Conservation (phyloP, 306 rosid species). For the Bauhinia variegata region DNA sequence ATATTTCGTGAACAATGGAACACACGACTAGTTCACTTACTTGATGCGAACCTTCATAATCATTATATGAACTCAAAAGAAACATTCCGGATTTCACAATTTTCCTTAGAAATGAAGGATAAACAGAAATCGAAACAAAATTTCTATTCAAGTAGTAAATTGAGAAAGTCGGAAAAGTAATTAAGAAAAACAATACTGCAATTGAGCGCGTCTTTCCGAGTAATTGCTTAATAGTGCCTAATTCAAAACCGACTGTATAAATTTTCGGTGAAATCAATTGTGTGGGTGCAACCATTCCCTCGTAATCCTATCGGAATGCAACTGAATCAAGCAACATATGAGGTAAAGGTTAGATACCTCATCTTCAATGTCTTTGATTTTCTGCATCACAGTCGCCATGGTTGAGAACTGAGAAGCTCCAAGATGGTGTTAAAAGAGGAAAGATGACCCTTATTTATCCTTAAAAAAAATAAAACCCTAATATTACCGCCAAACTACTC, state of each 20-base stretch:
- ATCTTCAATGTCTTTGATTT: constrained; percentile 98
- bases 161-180: background rate
- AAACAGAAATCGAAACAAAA: background rate
- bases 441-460: too few relatives aligned
- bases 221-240: background rate
- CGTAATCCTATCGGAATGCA: background rate
- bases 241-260: background rate
- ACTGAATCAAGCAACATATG: background rate
- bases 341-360: constrained; percentile 61
- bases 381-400: constrained; percentile 98
- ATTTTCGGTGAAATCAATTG: background rate
- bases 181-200: background rate
- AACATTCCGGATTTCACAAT: background rate
- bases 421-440: too few relatives aligned
- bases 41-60: background rate
- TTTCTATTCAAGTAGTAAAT: background rate
- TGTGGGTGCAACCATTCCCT: background rate
- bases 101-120: constrained; percentile 19
- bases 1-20: background rate
- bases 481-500: too few relatives aligned
- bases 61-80: constrained; percentile 12
- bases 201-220: background rate
- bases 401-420: constrained; percentile 39
- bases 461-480: too few relatives aligned
- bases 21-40: background rate